phyloP scores from a whole-genome alignment of 2,329 filamentous ascomycete species.

The Paracoccidioides brasiliensis region DNA sequence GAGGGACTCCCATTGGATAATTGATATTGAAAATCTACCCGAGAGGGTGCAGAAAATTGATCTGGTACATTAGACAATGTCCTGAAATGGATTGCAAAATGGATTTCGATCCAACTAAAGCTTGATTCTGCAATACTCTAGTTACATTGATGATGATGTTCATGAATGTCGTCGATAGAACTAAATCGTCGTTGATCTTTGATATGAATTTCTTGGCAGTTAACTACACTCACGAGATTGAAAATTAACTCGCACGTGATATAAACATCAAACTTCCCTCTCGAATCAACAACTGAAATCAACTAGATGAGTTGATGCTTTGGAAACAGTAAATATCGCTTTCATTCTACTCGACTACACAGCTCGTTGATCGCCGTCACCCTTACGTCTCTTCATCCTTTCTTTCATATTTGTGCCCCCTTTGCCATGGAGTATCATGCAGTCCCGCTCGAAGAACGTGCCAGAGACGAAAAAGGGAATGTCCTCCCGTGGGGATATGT shows the following conservation, averaged over 20 bases:
- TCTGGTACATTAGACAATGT: background rate
- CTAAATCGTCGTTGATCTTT: background rate
- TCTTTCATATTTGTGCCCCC: background rate
- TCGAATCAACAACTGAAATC: background rate
- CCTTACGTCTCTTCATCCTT: background rate
- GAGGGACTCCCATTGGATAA: conserved; percentile 1
- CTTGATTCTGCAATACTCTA: background rate
- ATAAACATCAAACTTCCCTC: background rate
- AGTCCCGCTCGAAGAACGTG: conserved; percentile 50
- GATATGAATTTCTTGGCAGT: background rate
- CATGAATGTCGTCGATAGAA: background rate
- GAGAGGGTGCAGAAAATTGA: background rate
- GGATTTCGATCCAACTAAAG: conserved; percentile 2
- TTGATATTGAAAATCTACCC: background rate
- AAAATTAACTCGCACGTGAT: background rate
- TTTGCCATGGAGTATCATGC: conserved; percentile 49
- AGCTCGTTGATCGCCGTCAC: background rate
- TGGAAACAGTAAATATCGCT: background rate
- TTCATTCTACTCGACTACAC: background rate
- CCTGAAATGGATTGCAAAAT: conserved; percentile 1
- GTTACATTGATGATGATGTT: background rate
- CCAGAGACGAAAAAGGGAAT: conserved; percentile 45
- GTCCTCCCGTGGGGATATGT: conserved; percentile 51
- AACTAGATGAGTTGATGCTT: background rate
- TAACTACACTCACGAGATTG: background rate